A percentile compares a stretch with the other conserved stretches of the same genome.
Evolutionary conservation across 768 basidiomycete genomes (phyloP).

Genomic region (Collybiopsis luxurians): DNA sequence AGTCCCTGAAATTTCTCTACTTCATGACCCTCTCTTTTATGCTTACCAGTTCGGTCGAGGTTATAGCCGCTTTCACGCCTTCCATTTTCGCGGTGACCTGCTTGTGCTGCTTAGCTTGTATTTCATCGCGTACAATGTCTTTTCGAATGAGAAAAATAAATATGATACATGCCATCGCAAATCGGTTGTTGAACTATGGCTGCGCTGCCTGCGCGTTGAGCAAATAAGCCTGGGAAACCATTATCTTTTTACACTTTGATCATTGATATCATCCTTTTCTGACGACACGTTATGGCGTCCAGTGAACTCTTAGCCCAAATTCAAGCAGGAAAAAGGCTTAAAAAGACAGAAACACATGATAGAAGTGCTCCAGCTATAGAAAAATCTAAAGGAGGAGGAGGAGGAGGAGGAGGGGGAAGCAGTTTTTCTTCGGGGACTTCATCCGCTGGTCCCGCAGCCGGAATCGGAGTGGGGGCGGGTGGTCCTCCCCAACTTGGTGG

Average conservation of each 20-base stretch:
- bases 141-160: conserved; percentile 11
- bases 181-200: too few species aligned
- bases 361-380: conserved; percentile 69
- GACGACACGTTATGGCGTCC: conserved; percentile 54
- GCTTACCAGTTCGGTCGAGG: neutral
- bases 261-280: neutral
- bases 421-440: conserved; percentile 25
- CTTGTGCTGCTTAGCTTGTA: conserved; percentile 17
- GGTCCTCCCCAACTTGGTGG: conserved; percentile 80
- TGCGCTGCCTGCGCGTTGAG: too few species aligned
- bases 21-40: conserved; percentile 1
- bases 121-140: conserved; percentile 16
- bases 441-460: conserved; percentile 18
- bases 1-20: neutral
- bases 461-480: conserved; percentile 31
- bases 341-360: conserved; percentile 82
- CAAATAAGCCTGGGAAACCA: neutral
- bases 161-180: neutral
- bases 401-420: conserved; percentile 41
- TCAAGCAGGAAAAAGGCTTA: conserved; percentile 77
- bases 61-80: conserved; percentile 5
- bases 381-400: conserved; percentile 32
- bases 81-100: conserved; percentile 7
- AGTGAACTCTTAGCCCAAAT: conserved; percentile 78
- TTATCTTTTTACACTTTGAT: neutral